phyloP scores from a whole-genome alignment of 192 early-diverging fungal genomes.

The Coemansia sp. region DNA sequence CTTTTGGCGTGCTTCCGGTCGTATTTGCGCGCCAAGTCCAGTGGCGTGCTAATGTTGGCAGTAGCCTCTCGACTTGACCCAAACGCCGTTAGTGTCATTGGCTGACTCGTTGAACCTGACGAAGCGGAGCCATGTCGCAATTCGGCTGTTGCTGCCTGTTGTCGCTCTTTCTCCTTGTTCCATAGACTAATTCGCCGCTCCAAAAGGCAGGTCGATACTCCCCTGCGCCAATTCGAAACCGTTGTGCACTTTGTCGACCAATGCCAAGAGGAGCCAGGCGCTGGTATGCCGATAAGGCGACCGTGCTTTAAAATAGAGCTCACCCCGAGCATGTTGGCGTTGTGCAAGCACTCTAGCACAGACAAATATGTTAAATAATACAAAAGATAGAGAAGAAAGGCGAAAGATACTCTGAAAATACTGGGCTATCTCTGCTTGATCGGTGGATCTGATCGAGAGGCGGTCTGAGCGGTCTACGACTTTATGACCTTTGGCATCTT shows the following conservation, averaged over 20 bases:
- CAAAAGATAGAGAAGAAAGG: not conserved
- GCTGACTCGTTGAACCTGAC: not conserved
- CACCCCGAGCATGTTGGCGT: constrained; percentile 1
- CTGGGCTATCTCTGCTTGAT: not conserved
- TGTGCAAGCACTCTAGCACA: not conserved
- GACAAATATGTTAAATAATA: constrained; percentile 6
- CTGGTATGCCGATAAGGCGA: not conserved
- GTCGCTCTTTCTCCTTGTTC: constrained; percentile 27
- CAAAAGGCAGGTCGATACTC: constrained; percentile 18
- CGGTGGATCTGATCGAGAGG: constrained; percentile 1
- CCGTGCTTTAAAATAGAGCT: constrained; percentile 6
- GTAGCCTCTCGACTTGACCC: not conserved
- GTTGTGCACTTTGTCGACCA: not conserved
- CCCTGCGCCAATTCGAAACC: not conserved
- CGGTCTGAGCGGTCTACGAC: constrained; percentile 1
- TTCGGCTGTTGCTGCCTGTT: not conserved
- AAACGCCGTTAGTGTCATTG: not conserved
- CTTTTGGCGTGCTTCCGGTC: constrained; percentile 55
- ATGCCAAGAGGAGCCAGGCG: not conserved
- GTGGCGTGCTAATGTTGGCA: constrained; percentile 40
- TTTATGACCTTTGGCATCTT: constrained; percentile 54
- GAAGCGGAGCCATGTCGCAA: not conserved
- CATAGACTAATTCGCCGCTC: constrained; percentile 27
- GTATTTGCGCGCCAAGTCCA: constrained; percentile 59
- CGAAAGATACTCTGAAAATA: not conserved